These are phyloP conservation scores for Ophiognomonia clavigignenti-juglandacearum DNA, from an alignment of 2,329 filamentous ascomycete genomes.

Conservation along the genomic window DNA sequence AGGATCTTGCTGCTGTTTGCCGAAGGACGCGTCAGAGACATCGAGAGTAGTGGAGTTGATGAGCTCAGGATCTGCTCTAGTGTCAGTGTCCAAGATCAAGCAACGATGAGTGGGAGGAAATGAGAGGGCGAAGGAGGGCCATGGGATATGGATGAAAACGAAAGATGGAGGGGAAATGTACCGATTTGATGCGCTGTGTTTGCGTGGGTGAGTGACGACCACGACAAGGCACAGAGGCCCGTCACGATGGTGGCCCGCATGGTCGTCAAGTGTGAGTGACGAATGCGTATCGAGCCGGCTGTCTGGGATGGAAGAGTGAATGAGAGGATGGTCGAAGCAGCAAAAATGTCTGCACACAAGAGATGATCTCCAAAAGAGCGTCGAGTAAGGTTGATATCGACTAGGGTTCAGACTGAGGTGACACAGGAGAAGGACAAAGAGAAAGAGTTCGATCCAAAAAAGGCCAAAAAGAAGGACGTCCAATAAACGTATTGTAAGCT, in stretches of 20 bases:
- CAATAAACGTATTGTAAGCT: slow-evolving; percentile 18
- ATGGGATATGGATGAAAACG: too few species aligned
- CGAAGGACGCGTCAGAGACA: neutral
- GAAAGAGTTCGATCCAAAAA: slow-evolving; percentile 16
- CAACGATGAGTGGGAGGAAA: too few species aligned
- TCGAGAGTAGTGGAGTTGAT: neutral
- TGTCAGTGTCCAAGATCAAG: neutral
- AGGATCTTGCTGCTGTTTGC: neutral
- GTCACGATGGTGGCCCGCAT: slow-evolving; percentile 7
- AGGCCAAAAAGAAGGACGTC: slow-evolving; percentile 15
- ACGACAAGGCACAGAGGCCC: slow-evolving; percentile 3
- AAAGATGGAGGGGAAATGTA: neutral
- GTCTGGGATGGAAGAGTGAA: slow-evolving; percentile 1
- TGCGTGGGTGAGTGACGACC: neutral
- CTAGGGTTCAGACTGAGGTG: too few species aligned
- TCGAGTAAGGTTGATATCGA: too few species aligned
- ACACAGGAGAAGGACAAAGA: slow-evolving; percentile 1
- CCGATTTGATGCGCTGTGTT: neutral
- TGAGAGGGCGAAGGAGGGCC: neutral
- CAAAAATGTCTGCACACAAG: slow-evolving; percentile 17
- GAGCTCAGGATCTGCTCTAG: neutral
- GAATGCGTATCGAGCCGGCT: too few species aligned
- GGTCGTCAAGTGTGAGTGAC: too few species aligned
- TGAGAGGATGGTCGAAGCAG: slow-evolving; percentile 6
- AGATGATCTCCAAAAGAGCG: slow-evolving; percentile 18